Evolutionary conservation across 2,329 filamentous ascomycete genomes (phyloP), one percentile per base, ranked within the genome.

Genomic region (Exophiala aquamarina): DNA sequence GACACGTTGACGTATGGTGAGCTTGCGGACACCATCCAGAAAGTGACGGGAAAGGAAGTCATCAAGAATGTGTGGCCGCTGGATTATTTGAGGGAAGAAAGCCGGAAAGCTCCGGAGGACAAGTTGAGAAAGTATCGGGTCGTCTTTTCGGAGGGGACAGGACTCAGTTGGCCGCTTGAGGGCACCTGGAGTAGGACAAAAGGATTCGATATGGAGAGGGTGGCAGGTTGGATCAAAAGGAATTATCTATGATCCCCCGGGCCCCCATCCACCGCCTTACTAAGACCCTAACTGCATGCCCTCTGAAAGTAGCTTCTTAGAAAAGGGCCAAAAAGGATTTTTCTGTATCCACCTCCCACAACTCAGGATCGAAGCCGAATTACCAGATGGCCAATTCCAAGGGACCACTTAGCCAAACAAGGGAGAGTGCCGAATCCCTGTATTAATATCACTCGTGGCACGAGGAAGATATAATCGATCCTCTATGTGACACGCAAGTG

Each of bases 1-100:
- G 81, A 87, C 50, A 86, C 82, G 0, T 57, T 86, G 3, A 76
- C 70, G 11, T 87, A 86, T 65, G 61, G 50, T 1, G 54, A 70
- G 33, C 55, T 86, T 35, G 81, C 77, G 3, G 73, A 78, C 15
- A 54, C 79, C 4, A 59, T 86, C 4, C 76, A 78, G 42, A 59
- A 59, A 13, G 67, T 72, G 3, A 68, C 68, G 7, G 65, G 67
- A 0, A 67, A 53, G 20, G 36, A 60, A 35, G 73, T 85, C 15
- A 58, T 63, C 46, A 71, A 73, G 34, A 75, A 78, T 60, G 59
- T 75, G 17, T 81, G 79, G 75, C 70, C 66, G 31, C 47, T 74
- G 17, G 64, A 68, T 1, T 58, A 65, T 36, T 61, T 84, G 55
- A 63, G 65, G 54, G 58, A 60, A 4, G 73, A 78, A 54, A 61